Evolutionary conservation across 345 rosid genomes (phyloP), one percentile per base, ranked within the genome.

Genomic region (Xanthoceras sorbifolium): DNA sequence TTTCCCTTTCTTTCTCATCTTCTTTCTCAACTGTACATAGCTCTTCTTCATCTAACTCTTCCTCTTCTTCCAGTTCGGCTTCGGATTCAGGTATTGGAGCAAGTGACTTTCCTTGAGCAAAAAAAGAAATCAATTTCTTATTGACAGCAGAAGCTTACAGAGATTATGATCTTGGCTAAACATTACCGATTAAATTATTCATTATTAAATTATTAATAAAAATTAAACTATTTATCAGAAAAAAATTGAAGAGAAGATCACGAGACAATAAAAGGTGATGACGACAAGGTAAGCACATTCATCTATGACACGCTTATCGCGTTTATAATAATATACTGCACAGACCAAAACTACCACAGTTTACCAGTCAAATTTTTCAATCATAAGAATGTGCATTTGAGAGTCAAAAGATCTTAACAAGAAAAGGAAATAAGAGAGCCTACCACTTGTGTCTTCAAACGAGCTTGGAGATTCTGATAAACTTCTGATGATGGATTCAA

Each of bases 71-170:
- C 26, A 88, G 74, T 87, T 95, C 98, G 31, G 85, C 87, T 75
- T 95, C 99, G 5, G 93, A 89, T 75, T 94, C 98, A 44, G 97
- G 97, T 84, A 94, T 94, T 67, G 97, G 91, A 90, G 97, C 89
- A 83, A 94, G 94, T 28, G 94, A 87, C 98, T 94, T 89, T 89
- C 92, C 97, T 93, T 90, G 60, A 88, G 87, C 89, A 86, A 86
- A 77, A 85, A 76, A 74, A 32, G 68, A 34, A 46, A 34, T 68
- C 42, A 71, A 38, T 73, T 71, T 67, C 69, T 67, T 61, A 81
- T 59, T 22, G n/a, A 77, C 73, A 80, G 46, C 28, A 79, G 52
- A 60, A 77, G 65, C 54, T 64, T 32, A 60, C 10, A n/a, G 9
- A 34, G 55, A 26, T 22, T 4, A 28, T 38, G 61, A 28, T 31